These are phyloP conservation scores for Vigna hirtella DNA, from an alignment of 306 rosid species.

Conservation along the genomic window DNA sequence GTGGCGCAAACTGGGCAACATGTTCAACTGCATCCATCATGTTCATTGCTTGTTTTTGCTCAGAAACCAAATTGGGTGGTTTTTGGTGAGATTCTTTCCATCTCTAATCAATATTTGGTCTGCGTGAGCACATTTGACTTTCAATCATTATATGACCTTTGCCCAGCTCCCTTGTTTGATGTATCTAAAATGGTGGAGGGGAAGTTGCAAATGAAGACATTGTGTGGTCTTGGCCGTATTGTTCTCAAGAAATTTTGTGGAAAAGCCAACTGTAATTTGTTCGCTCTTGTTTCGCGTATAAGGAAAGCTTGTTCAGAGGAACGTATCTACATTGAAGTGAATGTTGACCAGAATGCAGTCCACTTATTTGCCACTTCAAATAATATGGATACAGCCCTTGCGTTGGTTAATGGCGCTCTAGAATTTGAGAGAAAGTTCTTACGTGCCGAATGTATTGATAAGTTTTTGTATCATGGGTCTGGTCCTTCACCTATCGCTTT, in stretches of 20 bases:
- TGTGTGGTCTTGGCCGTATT: constrained; percentile 75
- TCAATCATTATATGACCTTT: constrained; percentile 56
- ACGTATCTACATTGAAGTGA: constrained; percentile 71
- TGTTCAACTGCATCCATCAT: constrained; percentile 89
- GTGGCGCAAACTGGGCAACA: constrained; percentile 81
- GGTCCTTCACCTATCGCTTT: constrained; percentile 74
- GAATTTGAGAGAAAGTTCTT: constrained; percentile 68
- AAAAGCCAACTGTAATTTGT: constrained; percentile 64
- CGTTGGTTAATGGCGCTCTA: constrained; percentile 55
- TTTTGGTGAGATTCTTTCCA: constrained; percentile 79
- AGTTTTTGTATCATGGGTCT: constrained; percentile 72
- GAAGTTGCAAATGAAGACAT: constrained; percentile 60
- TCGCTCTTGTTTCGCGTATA: constrained; percentile 58
- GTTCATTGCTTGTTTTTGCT: constrained; percentile 80
- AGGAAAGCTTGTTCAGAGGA: constrained; percentile 65
- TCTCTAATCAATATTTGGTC: constrained; percentile 70
- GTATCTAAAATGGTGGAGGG: constrained; percentile 61
- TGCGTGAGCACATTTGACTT: constrained; percentile 79
- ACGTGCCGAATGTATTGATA: constrained; percentile 78
- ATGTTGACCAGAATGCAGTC: constrained; percentile 65
- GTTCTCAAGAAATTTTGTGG: constrained; percentile 89
- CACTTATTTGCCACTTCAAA: constrained; percentile 65
- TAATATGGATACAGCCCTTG: constrained; percentile 59
- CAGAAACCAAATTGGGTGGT: constrained; percentile 97
- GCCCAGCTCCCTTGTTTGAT: constrained; percentile 75